A percentile compares a stretch with the other conserved stretches of the same genome.
Conservation (phyloP, 768 basidiomycete genomes). For the Roridomyces roridus region DNA sequence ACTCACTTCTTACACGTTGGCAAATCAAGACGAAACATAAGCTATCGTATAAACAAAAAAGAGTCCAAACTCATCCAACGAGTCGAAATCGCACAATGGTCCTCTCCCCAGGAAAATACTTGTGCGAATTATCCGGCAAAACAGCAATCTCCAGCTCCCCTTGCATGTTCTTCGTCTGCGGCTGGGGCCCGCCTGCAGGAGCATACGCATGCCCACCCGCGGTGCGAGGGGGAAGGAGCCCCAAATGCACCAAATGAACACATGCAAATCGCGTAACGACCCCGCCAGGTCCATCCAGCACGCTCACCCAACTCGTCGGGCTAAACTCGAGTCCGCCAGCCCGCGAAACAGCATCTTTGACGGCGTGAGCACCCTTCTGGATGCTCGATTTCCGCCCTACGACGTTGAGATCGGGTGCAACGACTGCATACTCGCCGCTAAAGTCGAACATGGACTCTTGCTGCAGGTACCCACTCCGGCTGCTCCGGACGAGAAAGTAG, state of each 20-base stretch:
- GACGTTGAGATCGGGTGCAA: slow-evolving; percentile 47
- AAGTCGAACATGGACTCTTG: slow-evolving; percentile 46
- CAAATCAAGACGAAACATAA: slow-evolving; percentile 1
- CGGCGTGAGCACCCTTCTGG: slow-evolving; percentile 31
- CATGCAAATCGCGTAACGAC: slow-evolving; percentile 48
- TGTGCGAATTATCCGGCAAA: slow-evolving; percentile 60
- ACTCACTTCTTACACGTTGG: not conserved
- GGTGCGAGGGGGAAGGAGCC: slow-evolving; percentile 5
- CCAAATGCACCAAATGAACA: slow-evolving; percentile 27
- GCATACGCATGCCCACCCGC: slow-evolving; percentile 22
- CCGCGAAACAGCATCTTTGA: slow-evolving; percentile 42
- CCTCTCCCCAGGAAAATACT: slow-evolving; percentile 57
- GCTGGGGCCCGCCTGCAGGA: no score
- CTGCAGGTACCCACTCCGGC: not conserved
- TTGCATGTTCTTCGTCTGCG: slow-evolving; percentile 44
- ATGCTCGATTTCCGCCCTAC: slow-evolving; percentile 37
- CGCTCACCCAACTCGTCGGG: slow-evolving; percentile 36
- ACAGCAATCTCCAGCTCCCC: slow-evolving; percentile 64
- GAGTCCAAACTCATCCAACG: slow-evolving; percentile 42
- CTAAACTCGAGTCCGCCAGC: slow-evolving; percentile 44
- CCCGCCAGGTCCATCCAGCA: slow-evolving; percentile 33
- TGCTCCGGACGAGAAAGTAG: slow-evolving; percentile 37
- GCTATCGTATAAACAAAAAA: not conserved
- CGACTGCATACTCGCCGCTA: slow-evolving; percentile 57
- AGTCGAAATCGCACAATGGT: slow-evolving; percentile 60